Conservation (phyloP, 2,329 filamentous ascomycete genomes). For the Decorospora gaudefroyi region DNA sequence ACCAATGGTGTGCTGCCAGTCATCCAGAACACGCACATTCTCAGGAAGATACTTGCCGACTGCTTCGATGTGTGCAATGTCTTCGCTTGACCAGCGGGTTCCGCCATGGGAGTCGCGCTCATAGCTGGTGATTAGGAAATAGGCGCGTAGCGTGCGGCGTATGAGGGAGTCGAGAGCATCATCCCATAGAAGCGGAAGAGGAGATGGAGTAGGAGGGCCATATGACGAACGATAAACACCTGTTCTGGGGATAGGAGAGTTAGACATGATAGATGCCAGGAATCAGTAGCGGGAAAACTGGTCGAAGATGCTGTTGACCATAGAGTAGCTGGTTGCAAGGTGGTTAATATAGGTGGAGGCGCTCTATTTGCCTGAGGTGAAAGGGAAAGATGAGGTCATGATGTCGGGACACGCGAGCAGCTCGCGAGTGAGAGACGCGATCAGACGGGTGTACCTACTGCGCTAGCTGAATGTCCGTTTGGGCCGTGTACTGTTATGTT, state of each 20-base stretch:
- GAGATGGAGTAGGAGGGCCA: not conserved
- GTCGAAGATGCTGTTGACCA: too few relatives aligned
- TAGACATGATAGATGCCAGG: too few relatives aligned
- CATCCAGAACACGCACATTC: constrained; percentile 12
- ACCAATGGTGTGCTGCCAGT: constrained; percentile 1
- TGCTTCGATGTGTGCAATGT: constrained; percentile 15
- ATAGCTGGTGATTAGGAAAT: constrained; percentile 27
- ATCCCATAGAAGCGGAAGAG: constrained; percentile 14
- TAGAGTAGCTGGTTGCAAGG: too few relatives aligned
- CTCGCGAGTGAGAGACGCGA: too few relatives aligned
- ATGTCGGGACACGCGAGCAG: not conserved
- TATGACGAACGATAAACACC: not conserved
- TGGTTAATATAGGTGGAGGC: not conserved
- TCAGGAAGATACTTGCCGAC: constrained; percentile 17
- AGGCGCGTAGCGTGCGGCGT: constrained; percentile 22
- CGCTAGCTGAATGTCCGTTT: too few relatives aligned
- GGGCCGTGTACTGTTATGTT: too few relatives aligned
- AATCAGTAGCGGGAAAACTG: too few relatives aligned
- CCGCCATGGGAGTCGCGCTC: constrained; percentile 20
- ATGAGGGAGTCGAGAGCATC: constrained; percentile 16
- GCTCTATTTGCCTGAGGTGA: not conserved
- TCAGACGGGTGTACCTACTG: too few relatives aligned
- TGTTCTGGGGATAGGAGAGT: too few relatives aligned
- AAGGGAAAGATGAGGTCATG: not conserved
- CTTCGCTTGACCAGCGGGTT: constrained; percentile 20